A percentile compares a stretch with the other conserved stretches of the same genome.
Evolutionary conservation across 1,139 yeast genomes (phyloP).

Genomic region (Saccharomyces hybrid): DNA sequence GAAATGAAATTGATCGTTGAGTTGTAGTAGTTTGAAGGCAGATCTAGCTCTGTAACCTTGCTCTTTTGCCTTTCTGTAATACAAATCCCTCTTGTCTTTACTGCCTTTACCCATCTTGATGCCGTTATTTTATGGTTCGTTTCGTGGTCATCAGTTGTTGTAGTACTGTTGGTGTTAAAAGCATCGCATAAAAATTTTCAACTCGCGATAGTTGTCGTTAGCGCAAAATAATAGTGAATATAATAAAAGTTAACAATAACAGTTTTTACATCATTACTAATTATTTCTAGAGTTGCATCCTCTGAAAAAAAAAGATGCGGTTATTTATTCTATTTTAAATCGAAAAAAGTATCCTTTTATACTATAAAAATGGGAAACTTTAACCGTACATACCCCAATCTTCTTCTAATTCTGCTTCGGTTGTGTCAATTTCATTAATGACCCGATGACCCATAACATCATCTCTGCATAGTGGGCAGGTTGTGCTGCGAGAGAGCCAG

Average conservation of each 20-base stretch:
- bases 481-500: conserved; percentile 71
- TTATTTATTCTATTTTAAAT: neutral
- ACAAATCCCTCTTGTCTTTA: conserved; percentile 89
- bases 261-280: neutral
- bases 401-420: conserved; percentile 59
- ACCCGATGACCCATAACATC: conserved; percentile 50
- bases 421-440: conserved; percentile 43
- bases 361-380: neutral
- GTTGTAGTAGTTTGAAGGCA: conserved; percentile 83
- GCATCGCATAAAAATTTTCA: neutral
- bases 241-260: neutral
- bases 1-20: conserved; percentile 75
- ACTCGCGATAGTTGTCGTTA: neutral
- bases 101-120: conserved; percentile 80
- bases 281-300: no score
- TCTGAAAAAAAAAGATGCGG: neutral
- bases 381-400: conserved; percentile 76
- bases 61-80: conserved; percentile 87
- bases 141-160: neutral
- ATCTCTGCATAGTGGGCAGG: conserved; percentile 84
- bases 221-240: neutral
- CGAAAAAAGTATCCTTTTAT: neutral
- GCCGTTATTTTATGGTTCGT: neutral
- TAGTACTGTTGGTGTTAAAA: neutral
- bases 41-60: conserved; percentile 97